Evolutionary conservation across 2,329 filamentous ascomycete genomes (phyloP), one percentile per base, ranked within the genome.

Genomic region (Cercospora sp.): DNA sequence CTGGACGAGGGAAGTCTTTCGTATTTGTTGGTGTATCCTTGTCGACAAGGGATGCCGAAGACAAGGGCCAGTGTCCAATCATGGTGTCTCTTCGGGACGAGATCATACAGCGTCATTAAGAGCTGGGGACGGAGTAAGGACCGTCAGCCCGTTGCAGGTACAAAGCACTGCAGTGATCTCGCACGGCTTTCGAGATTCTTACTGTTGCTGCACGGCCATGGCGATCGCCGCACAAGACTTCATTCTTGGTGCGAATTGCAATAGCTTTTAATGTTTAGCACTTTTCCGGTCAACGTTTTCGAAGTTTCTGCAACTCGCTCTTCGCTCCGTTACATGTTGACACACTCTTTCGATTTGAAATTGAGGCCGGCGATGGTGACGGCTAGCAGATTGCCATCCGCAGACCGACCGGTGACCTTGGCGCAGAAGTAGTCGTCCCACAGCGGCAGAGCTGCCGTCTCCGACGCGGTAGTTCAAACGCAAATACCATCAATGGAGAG

Each of bases 401-500:
- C 40, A 66, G 73, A 76, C 8, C 57, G 62, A 10, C 75, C 76
- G 12, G 65, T 68, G 26, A 73, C 64, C 53, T 65, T 69, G 4
- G 74, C 68, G 33, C 64, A 68, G 10, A 76, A 67, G 20, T 63
- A 68, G 53, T 68, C 67, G 64, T 73, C 68, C 23, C 68, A 57
- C 64, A 72, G 75, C 6, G 63, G 45, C 67, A 75, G 71, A 65
- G 62, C 40, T 13, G 91, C 84, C 68, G 81, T 82, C 10, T 88
- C 82, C 0, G 84, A 88, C 0, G 82, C 80, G 16, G 83, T 80
- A 0, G 86, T 88, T 48, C 78, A 74, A 10, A 92, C 65, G 64
- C 87, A 90, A 78, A 89, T 88, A 1, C 91, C 91, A 73, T 94
- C 91, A 73, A 93, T 91, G 4, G 93, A 76, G 58, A 60, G 69